Evolutionary conservation across 2,329 filamentous ascomycete species (phyloP).

Genomic region (Fusarium sulawesiense): DNA sequence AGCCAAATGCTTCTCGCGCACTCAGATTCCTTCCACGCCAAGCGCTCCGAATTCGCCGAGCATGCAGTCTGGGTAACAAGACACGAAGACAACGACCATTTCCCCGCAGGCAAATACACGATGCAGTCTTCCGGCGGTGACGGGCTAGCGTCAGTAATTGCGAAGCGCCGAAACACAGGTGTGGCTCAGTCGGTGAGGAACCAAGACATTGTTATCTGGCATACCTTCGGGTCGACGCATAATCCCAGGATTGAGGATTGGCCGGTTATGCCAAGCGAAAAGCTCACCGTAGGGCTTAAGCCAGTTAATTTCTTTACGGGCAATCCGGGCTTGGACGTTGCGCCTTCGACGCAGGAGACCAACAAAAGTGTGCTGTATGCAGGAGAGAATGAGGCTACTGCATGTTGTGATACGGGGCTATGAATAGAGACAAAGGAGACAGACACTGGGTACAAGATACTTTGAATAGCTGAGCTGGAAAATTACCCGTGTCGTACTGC

Average conservation of each 20-base stretch:
- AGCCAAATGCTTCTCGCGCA: conserved; percentile 61
- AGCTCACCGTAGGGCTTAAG: conserved; percentile 61
- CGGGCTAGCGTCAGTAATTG: conserved; percentile 50
- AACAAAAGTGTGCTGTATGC: conserved; percentile 50
- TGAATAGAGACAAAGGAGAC: not conserved
- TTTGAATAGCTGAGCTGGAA: not conserved
- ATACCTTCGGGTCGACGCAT: conserved; percentile 71
- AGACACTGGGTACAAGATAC: not conserved
- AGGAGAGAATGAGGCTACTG: not conserved
- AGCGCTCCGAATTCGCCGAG: conserved; percentile 56
- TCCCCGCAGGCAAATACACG: conserved; percentile 56
- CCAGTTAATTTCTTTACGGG: conserved; percentile 65
- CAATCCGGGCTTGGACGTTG: conserved; percentile 64
- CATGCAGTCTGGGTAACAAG: conserved; percentile 61
- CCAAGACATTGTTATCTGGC: conserved; percentile 67
- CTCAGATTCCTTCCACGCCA: conserved; percentile 53
- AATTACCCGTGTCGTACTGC: not conserved
- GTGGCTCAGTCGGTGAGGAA: conserved; percentile 56
- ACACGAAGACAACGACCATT: conserved; percentile 57
- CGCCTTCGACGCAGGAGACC: conserved; percentile 52
- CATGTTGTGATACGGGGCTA: not conserved
- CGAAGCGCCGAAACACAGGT: conserved; percentile 40
- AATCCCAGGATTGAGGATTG: conserved; percentile 74
- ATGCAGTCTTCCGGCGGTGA: conserved; percentile 61
- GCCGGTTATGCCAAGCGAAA: conserved; percentile 75